Base-by-base conservation (phyloP, 306 rosid species). In the Quercus bicolor region DNA sequence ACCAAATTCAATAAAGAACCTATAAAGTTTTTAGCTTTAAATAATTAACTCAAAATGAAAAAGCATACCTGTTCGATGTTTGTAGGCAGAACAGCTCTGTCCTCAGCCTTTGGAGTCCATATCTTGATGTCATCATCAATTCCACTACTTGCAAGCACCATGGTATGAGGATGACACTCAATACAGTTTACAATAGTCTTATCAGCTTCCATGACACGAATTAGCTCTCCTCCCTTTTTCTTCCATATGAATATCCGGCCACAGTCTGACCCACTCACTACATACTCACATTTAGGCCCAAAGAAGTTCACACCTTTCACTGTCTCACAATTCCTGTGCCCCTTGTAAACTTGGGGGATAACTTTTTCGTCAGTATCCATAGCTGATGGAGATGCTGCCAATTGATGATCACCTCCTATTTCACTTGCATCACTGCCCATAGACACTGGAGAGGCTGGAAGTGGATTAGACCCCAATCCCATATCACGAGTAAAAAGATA, bases 171-270 rank as follows among this genome's bases (percentile, higher is more conserved):
- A 87, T 95, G 98, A 82, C 96, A 81, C 86, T 91, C 98, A 13
- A 93, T 90, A 84, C 99, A 95, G 84, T 95, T 95, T 56, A 95
- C 99, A n/a, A 95, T 86, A 72, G 72, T 43, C 80, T 77, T 82
- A 80, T 95, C 99, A 34, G 90, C 99, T 86, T 93, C 87, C 97
- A 95, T 95, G 73, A 95, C 97, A 76, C 98, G 99, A 78, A 93
- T 88, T 51, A 93, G 95, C 85, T 89, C 84, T 72, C 97, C 97
- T 5, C 87, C 91, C 79, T 90, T 93, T 85, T 91, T 95, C 82
- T 78, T 93, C 99, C 99, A 93, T 55, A 90, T 85, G 87, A 95
- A 95, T 80, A 95, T 95, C 55, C 97, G 89, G 73, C 98, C 99
- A 86, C 99, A 95, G 72, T 95, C 99, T 74, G 99, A 95, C 20